Evolutionary conservation across 805 yeast genomes (phyloP).

Genomic region (Candida michaelii): DNA sequence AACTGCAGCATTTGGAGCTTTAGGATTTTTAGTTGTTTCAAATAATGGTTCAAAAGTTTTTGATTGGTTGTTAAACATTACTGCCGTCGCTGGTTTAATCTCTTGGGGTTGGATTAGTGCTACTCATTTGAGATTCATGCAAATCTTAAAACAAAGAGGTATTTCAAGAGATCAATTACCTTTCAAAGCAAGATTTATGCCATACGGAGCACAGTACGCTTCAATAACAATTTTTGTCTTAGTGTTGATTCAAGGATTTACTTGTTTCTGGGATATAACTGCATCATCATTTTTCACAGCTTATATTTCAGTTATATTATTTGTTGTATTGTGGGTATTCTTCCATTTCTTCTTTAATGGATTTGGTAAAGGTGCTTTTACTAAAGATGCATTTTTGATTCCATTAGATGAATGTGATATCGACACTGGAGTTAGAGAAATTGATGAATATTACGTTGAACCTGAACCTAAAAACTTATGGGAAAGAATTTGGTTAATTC

Average conservation of each 20-base stretch:
- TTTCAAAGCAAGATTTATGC: constrained; percentile 71
- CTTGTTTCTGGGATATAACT: constrained; percentile 55
- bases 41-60: constrained; percentile 58
- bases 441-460: constrained; percentile 59
- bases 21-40: constrained; percentile 60
- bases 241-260: constrained; percentile 71
- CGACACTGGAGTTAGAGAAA: constrained; percentile 63
- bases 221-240: constrained; percentile 53
- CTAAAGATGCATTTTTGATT: constrained; percentile 40
- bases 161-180: constrained; percentile 70
- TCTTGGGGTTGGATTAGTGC: constrained; percentile 68
- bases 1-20: constrained; percentile 61
- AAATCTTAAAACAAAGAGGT: constrained; percentile 58
- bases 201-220: constrained; percentile 65
- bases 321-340: constrained; percentile 52
- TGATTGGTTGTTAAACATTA: constrained; percentile 70
- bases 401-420: constrained; percentile 65
- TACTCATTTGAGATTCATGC: constrained; percentile 70
- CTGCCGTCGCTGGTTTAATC: constrained; percentile 76
- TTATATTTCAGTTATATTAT: constrained; percentile 66
- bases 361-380: constrained; percentile 28
- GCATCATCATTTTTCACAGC: constrained; percentile 65
- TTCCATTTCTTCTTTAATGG: constrained; percentile 55
- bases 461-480: constrained; percentile 52
- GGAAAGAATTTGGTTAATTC: constrained; percentile 54